Base-by-base conservation (phyloP, 2,329 filamentous ascomycete species). In the Trichoderma cornu-damae region DNA sequence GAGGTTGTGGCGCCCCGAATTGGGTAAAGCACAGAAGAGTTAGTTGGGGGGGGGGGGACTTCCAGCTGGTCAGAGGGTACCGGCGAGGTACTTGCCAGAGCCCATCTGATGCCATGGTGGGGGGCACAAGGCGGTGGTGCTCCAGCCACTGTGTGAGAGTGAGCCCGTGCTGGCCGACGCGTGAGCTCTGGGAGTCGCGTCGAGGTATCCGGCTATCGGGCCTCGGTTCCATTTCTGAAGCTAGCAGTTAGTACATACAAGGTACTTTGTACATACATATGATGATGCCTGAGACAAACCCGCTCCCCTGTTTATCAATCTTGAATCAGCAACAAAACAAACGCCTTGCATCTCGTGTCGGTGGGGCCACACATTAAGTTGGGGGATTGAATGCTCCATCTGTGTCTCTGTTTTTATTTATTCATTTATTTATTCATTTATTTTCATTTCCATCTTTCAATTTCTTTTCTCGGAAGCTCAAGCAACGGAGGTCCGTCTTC, bases 161-260 rank as follows among this genome's bases (percentile, higher is more conserved):
- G 59, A 40, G 12, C 8, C 32, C 47, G 53, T 30, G 30, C 43
- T 43, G 49, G 49, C 46, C 28, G 54, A 66, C 63, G 61, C 62
- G 65, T 66, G 62, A 63, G 59, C 8, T 34, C 26, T 18, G 35
- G 12, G 24, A 32, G 59, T 65, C 64, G 63, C 63, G 63, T 59
- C 57, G 16, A 63, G 59, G 65, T 65, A 62, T 47, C 52, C 32
- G 34, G 48, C 59, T 53, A 48, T 14, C 49, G 12, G 14, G 14
- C n/a, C n/a, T n/a, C n/a, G n/a, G n/a, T n/a, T n/a, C n/a, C n/a
- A n/a, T n/a, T n/a, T n/a, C n/a, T n/a, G n/a, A n/a, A n/a, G n/a
- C n/a, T n/a, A n/a, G n/a, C n/a, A n/a, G n/a, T n/a, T n/a, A n/a
- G n/a, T n/a, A n/a, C n/a, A n/a, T n/a, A n/a, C n/a, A n/a, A n/a